A percentile compares a stretch with the other conserved stretches of the same genome.
Conservation (phyloP, 257 asterid species). For the Solanum acaule region DNA sequence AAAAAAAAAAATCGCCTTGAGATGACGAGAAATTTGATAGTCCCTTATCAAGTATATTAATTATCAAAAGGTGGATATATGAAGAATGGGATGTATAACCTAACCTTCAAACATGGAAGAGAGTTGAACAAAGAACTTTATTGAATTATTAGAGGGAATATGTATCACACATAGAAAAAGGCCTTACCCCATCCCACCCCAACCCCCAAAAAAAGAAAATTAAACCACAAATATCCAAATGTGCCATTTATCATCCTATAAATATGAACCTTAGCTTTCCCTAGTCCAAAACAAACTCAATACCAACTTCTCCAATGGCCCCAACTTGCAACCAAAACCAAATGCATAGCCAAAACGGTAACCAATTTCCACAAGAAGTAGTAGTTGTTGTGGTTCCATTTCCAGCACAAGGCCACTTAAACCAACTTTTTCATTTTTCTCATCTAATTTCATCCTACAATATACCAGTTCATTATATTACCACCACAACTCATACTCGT, state of each 20-base stretch:
- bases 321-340: not conserved
- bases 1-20: too few species aligned
- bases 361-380: slow-evolving; percentile 7
- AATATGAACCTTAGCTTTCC: not conserved
- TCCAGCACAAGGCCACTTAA: slow-evolving; percentile 71
- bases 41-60: not conserved
- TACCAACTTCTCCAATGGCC: not conserved
- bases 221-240: not conserved
- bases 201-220: not conserved
- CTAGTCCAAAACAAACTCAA: not conserved
- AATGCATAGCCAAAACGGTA: not conserved
- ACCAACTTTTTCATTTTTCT: slow-evolving; percentile 75
- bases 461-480: slow-evolving; percentile 35
- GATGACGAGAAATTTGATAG: not conserved
- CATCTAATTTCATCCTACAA: slow-evolving; percentile 37
- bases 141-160: not conserved
- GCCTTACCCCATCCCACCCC: not conserved
- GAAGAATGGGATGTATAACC: not conserved
- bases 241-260: not conserved
- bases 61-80: not conserved
- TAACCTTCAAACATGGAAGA: not conserved
- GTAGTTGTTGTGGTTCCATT: slow-evolving; percentile 50
- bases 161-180: not conserved
- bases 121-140: not conserved
- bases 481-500: slow-evolving; percentile 45